Evolutionary conservation across 108 stramenopile genomes (phyloP).

Genomic region (Discostella pseudostelligera): DNA sequence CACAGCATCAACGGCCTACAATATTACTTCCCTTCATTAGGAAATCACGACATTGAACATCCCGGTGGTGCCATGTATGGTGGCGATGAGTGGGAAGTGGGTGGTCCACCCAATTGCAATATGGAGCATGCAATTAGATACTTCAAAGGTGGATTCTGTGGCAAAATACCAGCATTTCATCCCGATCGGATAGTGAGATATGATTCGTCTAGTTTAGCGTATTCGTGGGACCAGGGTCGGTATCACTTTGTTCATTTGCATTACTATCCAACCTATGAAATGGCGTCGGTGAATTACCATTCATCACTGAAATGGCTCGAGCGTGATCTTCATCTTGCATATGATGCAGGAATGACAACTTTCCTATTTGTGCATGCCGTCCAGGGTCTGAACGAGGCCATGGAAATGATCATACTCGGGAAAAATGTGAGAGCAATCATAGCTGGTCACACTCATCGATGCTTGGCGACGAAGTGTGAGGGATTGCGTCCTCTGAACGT

Average conservation of each 20-base stretch:
- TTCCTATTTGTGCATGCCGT: constrained; percentile 45
- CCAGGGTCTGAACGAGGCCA: constrained; percentile 37
- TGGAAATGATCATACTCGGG: constrained; percentile 42
- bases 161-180: constrained; percentile 38
- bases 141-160: constrained; percentile 39
- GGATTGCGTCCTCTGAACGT: constrained; percentile 41
- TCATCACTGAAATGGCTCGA: constrained; percentile 47
- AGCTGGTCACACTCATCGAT: constrained; percentile 47
- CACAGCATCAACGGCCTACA: constrained; percentile 38
- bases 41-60: constrained; percentile 53
- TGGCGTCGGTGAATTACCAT: constrained; percentile 34
- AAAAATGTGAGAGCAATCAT: constrained; percentile 44
- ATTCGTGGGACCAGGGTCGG: constrained; percentile 48
- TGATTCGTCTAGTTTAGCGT: constrained; percentile 44
- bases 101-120: constrained; percentile 47
- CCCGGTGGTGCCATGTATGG: constrained; percentile 44
- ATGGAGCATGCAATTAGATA: constrained; percentile 42
- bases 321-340: constrained; percentile 37
- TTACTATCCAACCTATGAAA: constrained; percentile 49
- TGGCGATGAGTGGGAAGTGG: constrained; percentile 42
- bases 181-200: constrained; percentile 38
- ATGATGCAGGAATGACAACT: constrained; percentile 33
- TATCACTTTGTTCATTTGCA: constrained; percentile 50
- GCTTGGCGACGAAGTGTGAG: constrained; percentile 36
- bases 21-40: constrained; percentile 41